phyloP scores from a whole-genome alignment of 495 filamentous ascomycete species.

The Trichoderma reesei region DNA sequence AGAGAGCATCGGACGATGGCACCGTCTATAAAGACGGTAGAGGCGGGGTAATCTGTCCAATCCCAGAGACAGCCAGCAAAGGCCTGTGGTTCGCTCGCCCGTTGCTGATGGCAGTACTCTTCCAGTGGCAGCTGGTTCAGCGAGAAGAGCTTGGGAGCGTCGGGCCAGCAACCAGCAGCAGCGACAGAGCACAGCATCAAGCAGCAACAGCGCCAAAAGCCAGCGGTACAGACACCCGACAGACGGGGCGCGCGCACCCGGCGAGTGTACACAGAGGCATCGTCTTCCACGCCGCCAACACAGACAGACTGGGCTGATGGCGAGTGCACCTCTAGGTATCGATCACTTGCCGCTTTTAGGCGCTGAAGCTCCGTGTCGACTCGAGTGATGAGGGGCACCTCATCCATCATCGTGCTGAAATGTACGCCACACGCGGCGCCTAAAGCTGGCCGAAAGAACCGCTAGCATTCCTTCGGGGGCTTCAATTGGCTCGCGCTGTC shows the following conservation, averaged over 20 bases:
- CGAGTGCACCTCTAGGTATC: too few species aligned
- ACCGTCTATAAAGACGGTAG: neutral
- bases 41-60: neutral
- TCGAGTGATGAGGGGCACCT: constrained; percentile 1
- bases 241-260: too few species aligned
- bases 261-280: too few species aligned
- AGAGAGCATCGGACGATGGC: neutral
- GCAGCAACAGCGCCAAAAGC: neutral
- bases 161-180: too few species aligned
- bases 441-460: neutral
- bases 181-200: neutral
- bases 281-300: too few species aligned
- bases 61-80: neutral
- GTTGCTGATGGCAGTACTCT: neutral
- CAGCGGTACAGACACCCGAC: too few species aligned
- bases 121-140: neutral
- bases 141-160: neutral
- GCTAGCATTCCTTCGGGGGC: constrained; percentile 1
- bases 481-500: neutral
- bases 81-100: neutral
- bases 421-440: constrained; percentile 6
- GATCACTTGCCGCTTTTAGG: constrained; percentile 7
- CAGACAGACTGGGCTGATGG: too few species aligned
- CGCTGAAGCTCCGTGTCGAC: neutral
- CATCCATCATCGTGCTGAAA: constrained; percentile 6